Evolutionary conservation across 495 filamentous ascomycete species (phyloP), one percentile per base, ranked within the genome.

Genomic region (Penicillium paradoxum): DNA sequence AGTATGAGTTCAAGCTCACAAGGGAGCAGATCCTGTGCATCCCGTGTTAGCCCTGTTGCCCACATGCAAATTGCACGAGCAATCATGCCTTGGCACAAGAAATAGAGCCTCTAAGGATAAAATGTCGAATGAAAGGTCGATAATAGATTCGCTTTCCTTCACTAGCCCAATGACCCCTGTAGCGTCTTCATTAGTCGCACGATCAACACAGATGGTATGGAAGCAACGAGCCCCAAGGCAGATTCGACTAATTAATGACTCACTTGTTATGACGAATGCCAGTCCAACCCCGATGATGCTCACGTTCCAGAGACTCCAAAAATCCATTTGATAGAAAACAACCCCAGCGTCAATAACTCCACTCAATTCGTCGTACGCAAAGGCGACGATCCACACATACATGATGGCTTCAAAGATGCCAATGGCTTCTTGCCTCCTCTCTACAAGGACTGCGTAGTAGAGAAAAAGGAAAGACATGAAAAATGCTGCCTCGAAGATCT

Each of bases 231-330:
- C 38, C 49, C 27, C 51, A 53, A 62, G 55, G 56, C 38, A 49
- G 46, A 59, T 54, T 62, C 18, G n/a, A 24, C 25, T 13, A 41
- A 42, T 38, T 19, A n/a, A 45, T 55, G 53, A 76, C 85, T 77
- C 77, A 91, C 90, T 78, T 27, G 84, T 65, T 22, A 86, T 68
- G 29, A 90, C 76, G 69, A 88, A 97, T 11, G 80, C 77, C 33
- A 85, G 60, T 3, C 90, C 91, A 19, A 91, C 88, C n/a, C 79
- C 70, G 24, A 96, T 92, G 57, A 97, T 95, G 34, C 81, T 83
- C 50, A 96, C 64, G 63, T 97, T 92, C 77, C 91, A 96, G 19
- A 89, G 64, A 57, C 86, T 92, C 91, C 91, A 97, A 51, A 96
- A 88, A 62, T 95, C 90, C 41, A 86, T 82, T 15, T 86, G 82